Percentiles rank a stretch among this genome's conserved stretches.
Evolutionary conservation across 805 yeast genomes (phyloP).

Genomic region (Yamadazyma endophytica): DNA sequence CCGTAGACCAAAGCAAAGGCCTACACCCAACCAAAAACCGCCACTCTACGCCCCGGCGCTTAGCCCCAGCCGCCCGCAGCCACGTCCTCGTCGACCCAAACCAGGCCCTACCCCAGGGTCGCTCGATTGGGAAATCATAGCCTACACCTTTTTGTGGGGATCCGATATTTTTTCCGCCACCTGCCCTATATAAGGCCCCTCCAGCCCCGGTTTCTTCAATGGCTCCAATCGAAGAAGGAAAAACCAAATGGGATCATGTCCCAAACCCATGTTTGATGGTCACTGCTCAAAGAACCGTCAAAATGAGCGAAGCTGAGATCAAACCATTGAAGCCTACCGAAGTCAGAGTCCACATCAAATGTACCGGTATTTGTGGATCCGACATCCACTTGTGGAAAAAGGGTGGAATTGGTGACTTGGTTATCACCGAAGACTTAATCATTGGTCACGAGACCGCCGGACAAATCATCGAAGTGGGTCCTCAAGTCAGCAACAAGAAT

Average conservation of each 20-base stretch:
- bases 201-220: constrained; percentile 3
- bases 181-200: background rate
- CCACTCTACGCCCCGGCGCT: too few relatives aligned
- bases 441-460: constrained; percentile 47
- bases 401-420: constrained; percentile 26
- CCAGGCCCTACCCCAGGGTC: background rate
- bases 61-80: too few relatives aligned
- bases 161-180: constrained; percentile 1
- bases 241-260: constrained; percentile 13
- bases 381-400: constrained; percentile 22
- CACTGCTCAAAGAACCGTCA: constrained; percentile 8
- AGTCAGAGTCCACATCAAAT: constrained; percentile 18
- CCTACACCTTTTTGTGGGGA: background rate
- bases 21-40: too few relatives aligned
- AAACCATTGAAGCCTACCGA: constrained; percentile 12
- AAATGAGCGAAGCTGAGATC: constrained; percentile 12
- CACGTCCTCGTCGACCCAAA: too few relatives aligned
- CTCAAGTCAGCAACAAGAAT: constrained; percentile 35
- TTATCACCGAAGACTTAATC: constrained; percentile 29
- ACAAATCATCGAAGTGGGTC: constrained; percentile 47
- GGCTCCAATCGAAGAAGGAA: constrained; percentile 13
- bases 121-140: background rate
- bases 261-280: constrained; percentile 16
- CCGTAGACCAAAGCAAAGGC: too few relatives aligned
- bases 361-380: constrained; percentile 21